Evolutionary conservation across 73 alveolate species (phyloP).

Genomic region (Breviolum minutum): DNA sequence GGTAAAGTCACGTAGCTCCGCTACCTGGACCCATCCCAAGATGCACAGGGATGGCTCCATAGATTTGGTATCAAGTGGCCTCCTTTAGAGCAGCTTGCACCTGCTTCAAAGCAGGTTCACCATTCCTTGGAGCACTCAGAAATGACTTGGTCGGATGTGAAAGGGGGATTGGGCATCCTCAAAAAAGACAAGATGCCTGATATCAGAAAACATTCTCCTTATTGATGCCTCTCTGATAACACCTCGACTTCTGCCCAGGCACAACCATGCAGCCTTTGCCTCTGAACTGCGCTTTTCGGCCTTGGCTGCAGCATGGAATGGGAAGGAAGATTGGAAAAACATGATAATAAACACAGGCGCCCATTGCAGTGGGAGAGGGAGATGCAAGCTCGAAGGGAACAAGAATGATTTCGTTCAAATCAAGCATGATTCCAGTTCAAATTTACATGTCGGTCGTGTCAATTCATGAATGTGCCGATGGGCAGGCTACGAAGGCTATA

Average conservation of each 20-base stretch:
- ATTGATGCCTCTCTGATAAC: neutral
- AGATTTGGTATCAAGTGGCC: neutral
- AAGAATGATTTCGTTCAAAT: no score
- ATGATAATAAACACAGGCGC: no score
- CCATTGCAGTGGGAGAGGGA: no score
- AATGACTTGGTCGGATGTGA: neutral
- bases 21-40: neutral
- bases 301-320: neutral
- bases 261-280: conserved; percentile 31
- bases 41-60: neutral
- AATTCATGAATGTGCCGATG: no score
- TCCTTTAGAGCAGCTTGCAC: conserved; percentile 32
- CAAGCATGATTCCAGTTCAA: no score
- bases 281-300: conserved; percentile 17
- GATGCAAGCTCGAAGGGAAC: no score
- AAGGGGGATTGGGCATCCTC: neutral
- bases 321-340: no score
- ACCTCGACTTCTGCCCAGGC: neutral
- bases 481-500: no score
- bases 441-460: no score
- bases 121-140: neutral
- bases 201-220: neutral
- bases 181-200: neutral
- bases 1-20: conserved; percentile 56
- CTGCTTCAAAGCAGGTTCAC: conserved; percentile 36